Conservation (phyloP, 2,329 filamentous ascomycete species). For the Apiospora malaysiana region DNA sequence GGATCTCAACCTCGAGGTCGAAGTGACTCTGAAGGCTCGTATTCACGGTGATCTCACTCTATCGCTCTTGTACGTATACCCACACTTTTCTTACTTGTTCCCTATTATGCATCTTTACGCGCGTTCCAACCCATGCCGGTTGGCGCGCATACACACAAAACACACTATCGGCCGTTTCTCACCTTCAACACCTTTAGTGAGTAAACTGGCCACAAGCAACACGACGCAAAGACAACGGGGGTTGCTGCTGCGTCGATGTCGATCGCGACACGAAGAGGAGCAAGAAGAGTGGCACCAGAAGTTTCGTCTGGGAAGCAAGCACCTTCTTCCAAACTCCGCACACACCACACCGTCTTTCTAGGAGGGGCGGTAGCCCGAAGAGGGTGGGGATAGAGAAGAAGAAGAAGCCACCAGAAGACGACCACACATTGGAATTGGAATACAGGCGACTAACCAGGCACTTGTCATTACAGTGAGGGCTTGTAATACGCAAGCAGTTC, state of each 20-base stretch:
- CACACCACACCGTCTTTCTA: conserved; percentile 7
- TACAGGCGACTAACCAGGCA: conserved; percentile 7
- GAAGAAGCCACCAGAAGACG: not conserved
- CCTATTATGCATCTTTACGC: conserved; percentile 1
- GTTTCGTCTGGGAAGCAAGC: not conserved
- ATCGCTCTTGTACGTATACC: conserved; percentile 61
- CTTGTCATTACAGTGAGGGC: conserved; percentile 12
- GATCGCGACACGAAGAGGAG: conserved; percentile 3
- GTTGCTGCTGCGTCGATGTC: not conserved
- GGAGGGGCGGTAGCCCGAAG: not conserved
- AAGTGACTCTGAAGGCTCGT: conserved; percentile 84
- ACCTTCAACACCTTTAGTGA: not conserved
- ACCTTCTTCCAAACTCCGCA: conserved; percentile 1
- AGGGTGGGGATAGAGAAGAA: not conserved
- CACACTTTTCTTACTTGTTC: conserved; percentile 19
- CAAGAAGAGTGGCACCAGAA: not conserved
- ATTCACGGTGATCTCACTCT: conserved; percentile 85
- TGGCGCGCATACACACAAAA: not conserved
- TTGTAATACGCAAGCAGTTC: conserved; percentile 2
- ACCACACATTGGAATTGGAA: not conserved
- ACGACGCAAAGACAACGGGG: not conserved
- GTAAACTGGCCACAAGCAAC: conserved; percentile 15
- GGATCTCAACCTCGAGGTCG: conserved; percentile 82
- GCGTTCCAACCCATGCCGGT: conserved; percentile 5
- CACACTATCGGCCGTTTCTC: conserved; percentile 1